Percentiles rank a stretch among this genome's conserved stretches.
phyloP scores from a whole-genome alignment of 345 rosid species.

The Ceriops tagal region DNA sequence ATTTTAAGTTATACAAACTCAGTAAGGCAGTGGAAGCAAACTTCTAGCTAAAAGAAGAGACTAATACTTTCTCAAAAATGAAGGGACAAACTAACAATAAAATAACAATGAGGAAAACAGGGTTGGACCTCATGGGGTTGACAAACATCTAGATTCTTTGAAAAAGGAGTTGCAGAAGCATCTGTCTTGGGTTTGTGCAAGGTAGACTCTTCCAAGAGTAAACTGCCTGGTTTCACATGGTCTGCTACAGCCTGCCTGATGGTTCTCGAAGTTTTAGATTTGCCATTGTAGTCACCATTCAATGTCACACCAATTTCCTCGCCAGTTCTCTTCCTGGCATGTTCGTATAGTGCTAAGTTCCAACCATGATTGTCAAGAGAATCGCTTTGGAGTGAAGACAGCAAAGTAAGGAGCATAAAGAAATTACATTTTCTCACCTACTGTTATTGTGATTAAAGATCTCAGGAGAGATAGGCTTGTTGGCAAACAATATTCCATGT shows the following conservation, averaged over 20 bases:
- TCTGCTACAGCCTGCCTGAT: conserved; percentile 25
- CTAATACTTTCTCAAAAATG: background rate
- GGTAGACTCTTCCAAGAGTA: conserved; percentile 27
- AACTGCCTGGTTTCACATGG: conserved; percentile 29
- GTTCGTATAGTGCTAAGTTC: conserved; percentile 12
- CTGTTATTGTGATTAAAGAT: conserved; percentile 32
- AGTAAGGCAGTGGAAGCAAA: background rate
- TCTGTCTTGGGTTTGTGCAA: conserved; percentile 27
- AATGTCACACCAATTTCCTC: conserved; percentile 33
- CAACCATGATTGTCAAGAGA: background rate
- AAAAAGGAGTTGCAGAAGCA: conserved; percentile 29
- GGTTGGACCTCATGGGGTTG: conserved; percentile 34
- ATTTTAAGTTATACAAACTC: background rate
- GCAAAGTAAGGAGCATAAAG: conserved; percentile 8
- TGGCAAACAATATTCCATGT: conserved; percentile 76
- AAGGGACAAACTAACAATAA: background rate
- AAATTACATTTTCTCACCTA: conserved; percentile 38
- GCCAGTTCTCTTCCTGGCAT: conserved; percentile 49
- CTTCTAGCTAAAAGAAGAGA: background rate
- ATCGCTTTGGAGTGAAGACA: background rate
- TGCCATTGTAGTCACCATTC: conserved; percentile 48
- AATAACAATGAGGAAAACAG: background rate
- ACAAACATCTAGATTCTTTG: conserved; percentile 27
- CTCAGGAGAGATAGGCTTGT: conserved; percentile 44
- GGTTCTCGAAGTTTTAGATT: conserved; percentile 32